Conservation (phyloP, 495 filamentous ascomycete genomes). For the Recurvomyces mirabilis region DNA sequence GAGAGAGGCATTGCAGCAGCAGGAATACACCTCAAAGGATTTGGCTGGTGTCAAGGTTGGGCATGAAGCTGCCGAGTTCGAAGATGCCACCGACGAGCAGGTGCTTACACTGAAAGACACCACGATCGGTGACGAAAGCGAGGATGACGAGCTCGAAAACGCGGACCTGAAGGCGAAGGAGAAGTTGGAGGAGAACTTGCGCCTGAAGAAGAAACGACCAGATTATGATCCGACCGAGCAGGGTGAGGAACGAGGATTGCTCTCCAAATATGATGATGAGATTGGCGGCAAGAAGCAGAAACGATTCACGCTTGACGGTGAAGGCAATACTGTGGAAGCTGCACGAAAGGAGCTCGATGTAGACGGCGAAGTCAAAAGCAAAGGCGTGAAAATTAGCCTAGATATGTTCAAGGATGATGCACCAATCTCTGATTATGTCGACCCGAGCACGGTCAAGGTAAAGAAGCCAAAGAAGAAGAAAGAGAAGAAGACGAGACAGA, state of each 20-base stretch:
- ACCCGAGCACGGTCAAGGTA: slow-evolving; percentile 72
- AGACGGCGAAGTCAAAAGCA: slow-evolving; percentile 48
- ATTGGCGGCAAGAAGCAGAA: slow-evolving; percentile 88
- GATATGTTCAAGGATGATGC: slow-evolving; percentile 59
- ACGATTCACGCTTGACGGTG: slow-evolving; percentile 70
- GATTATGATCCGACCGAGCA: slow-evolving; percentile 75
- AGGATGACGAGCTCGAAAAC: slow-evolving; percentile 87
- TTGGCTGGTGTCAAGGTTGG: slow-evolving; percentile 83
- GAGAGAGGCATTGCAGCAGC: slow-evolving; percentile 32
- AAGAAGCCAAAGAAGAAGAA: slow-evolving; percentile 94
- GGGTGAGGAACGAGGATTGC: slow-evolving; percentile 54
- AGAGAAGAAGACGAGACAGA: slow-evolving; percentile 43
- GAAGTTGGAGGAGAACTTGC: slow-evolving; percentile 60
- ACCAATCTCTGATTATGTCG: slow-evolving; percentile 74
- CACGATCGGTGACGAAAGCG: slow-evolving; percentile 74
- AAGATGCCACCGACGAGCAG: slow-evolving; percentile 58
- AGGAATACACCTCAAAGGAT: slow-evolving; percentile 67
- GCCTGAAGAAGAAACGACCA: slow-evolving; percentile 84
- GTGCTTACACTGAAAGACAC: slow-evolving; percentile 86
- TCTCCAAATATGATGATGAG: slow-evolving; percentile 90
- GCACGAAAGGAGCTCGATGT: slow-evolving; percentile 44
- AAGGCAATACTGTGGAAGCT: slow-evolving; percentile 56
- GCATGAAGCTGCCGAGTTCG: slow-evolving; percentile 68
- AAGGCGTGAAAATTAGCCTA: slow-evolving; percentile 60
- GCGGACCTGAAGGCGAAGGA: slow-evolving; percentile 67